phyloP scores from a whole-genome alignment of 2,329 filamentous ascomycete genomes.

The Aspergillus jensenii region DNA sequence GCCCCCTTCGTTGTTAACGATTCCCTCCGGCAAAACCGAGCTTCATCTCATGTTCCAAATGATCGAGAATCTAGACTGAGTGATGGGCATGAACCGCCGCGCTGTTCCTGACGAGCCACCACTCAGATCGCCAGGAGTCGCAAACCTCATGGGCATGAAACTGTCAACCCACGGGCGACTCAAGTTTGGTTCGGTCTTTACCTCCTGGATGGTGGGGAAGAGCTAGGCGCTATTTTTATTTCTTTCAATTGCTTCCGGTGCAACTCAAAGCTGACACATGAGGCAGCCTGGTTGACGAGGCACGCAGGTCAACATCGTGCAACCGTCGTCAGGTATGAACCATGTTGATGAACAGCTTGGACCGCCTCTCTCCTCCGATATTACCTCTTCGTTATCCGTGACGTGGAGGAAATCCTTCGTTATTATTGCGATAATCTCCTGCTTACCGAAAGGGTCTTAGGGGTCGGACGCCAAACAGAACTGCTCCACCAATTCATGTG shows the following conservation, averaged over 20 bases:
- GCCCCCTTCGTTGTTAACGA: not conserved
- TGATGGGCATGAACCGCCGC: not conserved
- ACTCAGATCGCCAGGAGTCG: not conserved
- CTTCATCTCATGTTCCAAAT: not conserved
- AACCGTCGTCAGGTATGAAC: not conserved
- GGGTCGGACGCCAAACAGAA: not conserved
- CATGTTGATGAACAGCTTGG: not conserved
- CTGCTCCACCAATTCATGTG: slow-evolving; percentile 3
- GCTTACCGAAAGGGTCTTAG: slow-evolving; percentile 1
- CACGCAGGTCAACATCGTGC: not conserved
- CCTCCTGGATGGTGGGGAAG: not conserved
- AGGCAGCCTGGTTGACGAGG: not conserved
- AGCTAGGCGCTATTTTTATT: slow-evolving; percentile 1
- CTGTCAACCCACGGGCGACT: slow-evolving; percentile 1
- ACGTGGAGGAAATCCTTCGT: not conserved
- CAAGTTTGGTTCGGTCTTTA: not conserved
- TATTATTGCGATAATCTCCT: slow-evolving; percentile 9
- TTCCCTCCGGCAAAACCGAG: not conserved
- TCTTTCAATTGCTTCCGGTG: not conserved
- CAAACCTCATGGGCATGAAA: slow-evolving; percentile 4
- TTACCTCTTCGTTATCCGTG: not conserved
- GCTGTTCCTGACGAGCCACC: not conserved
- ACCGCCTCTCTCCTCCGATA: not conserved
- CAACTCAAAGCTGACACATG: not conserved
- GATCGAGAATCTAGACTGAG: not conserved